Evolutionary conservation across 352 stramenopile genomes (phyloP).

Genomic region (Globisporangium ultimum): DNA sequence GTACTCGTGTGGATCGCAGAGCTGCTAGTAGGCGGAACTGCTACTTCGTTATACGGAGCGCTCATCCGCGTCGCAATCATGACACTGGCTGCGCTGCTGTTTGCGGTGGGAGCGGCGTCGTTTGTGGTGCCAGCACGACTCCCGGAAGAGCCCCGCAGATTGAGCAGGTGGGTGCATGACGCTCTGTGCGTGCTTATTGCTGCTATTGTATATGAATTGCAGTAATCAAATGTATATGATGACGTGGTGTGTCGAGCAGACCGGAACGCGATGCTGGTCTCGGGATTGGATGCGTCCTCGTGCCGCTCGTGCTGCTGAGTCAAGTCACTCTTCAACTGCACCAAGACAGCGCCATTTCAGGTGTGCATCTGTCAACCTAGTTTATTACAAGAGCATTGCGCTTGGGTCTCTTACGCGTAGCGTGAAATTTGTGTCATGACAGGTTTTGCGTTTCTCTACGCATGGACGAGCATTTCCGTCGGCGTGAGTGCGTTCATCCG

Average conservation of each 20-base stretch:
- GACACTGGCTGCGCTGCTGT: slow-evolving; percentile 4
- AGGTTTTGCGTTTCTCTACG: slow-evolving; percentile 51
- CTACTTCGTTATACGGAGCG: neutral
- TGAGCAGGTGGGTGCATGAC: slow-evolving; percentile 10
- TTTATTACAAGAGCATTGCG: neutral
- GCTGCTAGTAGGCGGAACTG: neutral
- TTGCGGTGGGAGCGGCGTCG: neutral
- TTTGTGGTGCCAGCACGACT: slow-evolving; percentile 2
- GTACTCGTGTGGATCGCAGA: slow-evolving; percentile 2
- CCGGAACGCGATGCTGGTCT: slow-evolving; percentile 54
- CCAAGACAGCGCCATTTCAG: slow-evolving; percentile 20
- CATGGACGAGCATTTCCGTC: slow-evolving; percentile 49
- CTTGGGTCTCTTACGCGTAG: neutral
- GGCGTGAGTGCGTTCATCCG: slow-evolving; percentile 47
- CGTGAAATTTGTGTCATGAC: neutral
- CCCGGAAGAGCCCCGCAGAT: slow-evolving; percentile 1
- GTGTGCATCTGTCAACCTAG: slow-evolving; percentile 3
- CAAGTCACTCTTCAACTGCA: slow-evolving; percentile 42
- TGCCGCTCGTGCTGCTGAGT: slow-evolving; percentile 55
- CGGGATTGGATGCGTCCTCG: slow-evolving; percentile 53
- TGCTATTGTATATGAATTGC: neutral
- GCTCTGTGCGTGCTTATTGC: neutral
- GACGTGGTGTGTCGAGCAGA: slow-evolving; percentile 19
- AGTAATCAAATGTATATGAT: neutral
- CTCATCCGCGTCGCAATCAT: neutral